Conservation (phyloP, 345 rosid genomes). For the Pseudoturritis turrita region DNA sequence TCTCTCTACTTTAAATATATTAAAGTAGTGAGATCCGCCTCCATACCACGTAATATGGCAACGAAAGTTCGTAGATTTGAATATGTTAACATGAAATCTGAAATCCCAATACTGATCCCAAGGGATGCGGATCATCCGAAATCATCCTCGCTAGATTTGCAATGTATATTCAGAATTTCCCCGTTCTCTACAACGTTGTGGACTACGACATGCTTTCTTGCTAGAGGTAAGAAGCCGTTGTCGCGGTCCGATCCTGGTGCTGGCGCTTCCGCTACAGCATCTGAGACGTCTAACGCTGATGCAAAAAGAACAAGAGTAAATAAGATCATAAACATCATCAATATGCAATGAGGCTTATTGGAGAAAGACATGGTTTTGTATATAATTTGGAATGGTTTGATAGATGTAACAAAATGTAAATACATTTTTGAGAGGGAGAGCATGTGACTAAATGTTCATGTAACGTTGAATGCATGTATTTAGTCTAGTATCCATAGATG, state of each 20-base stretch:
- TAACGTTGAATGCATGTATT: background rate
- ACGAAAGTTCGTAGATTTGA: background rate
- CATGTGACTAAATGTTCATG: background rate
- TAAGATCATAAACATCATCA: background rate
- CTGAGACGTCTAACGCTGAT: background rate
- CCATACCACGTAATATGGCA: conserved; percentile 3
- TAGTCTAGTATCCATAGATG: background rate
- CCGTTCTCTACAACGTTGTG: background rate
- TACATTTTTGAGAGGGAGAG: background rate
- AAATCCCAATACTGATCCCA: background rate
- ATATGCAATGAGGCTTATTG: background rate
- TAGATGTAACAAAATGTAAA: background rate
- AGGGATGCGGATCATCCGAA: background rate
- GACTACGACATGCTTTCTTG: background rate
- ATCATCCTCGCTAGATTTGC: background rate
- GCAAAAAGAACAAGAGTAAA: background rate
- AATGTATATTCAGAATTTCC: background rate
- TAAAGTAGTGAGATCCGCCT: background rate
- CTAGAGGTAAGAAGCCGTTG: background rate
- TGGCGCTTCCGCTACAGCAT: background rate
- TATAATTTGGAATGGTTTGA: background rate
- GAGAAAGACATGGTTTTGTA: background rate
- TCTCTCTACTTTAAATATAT: conserved; percentile 3
- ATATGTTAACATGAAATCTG: conserved; percentile 3
- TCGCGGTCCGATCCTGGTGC: background rate